These are phyloP conservation scores for Zymoseptoria tritici DNA, from an alignment of 2,329 filamentous ascomycete species.

Conservation along the genomic window DNA sequence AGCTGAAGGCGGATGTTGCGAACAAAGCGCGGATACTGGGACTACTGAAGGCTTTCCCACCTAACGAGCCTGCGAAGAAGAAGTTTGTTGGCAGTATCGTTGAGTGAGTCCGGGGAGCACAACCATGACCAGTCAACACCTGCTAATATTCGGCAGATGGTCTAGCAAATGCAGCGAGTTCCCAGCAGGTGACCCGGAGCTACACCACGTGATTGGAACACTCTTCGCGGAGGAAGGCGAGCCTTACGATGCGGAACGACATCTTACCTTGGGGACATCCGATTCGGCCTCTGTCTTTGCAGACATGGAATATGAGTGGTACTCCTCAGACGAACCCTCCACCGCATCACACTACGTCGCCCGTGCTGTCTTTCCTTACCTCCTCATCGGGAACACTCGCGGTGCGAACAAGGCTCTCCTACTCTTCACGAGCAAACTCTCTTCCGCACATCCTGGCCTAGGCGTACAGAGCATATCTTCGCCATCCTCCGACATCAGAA, in stretches of 20 bases:
- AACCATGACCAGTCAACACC: not conserved
- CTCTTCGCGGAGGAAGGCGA: constrained; percentile 91
- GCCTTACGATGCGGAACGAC: constrained; percentile 84
- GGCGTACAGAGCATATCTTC: constrained; percentile 74
- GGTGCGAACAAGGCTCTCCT: constrained; percentile 78
- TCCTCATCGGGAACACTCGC: constrained; percentile 82
- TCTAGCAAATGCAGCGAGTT: constrained; percentile 77
- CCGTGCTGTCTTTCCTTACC: constrained; percentile 81
- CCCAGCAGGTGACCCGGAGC: constrained; percentile 84
- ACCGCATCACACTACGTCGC: constrained; percentile 80
- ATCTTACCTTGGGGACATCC: constrained; percentile 79
- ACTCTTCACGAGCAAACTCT: constrained; percentile 63
- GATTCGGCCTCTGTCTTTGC: constrained; percentile 77
- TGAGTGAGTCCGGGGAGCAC: constrained; percentile 43
- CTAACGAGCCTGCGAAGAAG: constrained; percentile 83
- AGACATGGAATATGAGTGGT: constrained; percentile 88
- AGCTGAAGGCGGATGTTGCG: constrained; percentile 65
- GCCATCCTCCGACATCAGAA: constrained; percentile 59
- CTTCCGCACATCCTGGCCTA: constrained; percentile 53
- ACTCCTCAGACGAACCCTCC: constrained; percentile 78
- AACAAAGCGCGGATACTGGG: constrained; percentile 69
- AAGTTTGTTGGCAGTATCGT: constrained; percentile 84
- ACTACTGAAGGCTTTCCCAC: constrained; percentile 70
- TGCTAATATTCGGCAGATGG: constrained; percentile 51
- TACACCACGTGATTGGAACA: constrained; percentile 84